These are phyloP conservation scores for Lentithecium fluviatile DNA, from an alignment of 495 filamentous ascomycete genomes.

Conservation along the genomic window DNA sequence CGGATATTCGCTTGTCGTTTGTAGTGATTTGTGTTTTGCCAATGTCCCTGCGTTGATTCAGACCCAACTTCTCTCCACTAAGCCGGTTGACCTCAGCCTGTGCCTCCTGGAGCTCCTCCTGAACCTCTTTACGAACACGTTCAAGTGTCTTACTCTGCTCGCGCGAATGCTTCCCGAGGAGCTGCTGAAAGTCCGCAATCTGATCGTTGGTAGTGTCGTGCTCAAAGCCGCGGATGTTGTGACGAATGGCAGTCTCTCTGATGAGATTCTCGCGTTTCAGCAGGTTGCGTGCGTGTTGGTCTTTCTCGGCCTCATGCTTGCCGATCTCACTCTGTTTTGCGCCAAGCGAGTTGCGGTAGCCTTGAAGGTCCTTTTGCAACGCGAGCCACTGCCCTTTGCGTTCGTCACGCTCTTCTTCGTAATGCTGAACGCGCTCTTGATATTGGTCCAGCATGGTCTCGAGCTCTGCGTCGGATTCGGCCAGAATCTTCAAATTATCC, in stretches of 20 bases:
- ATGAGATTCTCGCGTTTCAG: constrained; percentile 67
- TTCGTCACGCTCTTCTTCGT: constrained; percentile 67
- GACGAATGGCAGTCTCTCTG: constrained; percentile 71
- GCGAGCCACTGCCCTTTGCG: constrained; percentile 62
- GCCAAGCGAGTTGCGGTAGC: constrained; percentile 56
- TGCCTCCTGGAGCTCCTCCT: constrained; percentile 65
- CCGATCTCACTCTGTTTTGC: constrained; percentile 80
- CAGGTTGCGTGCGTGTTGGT: constrained; percentile 78
- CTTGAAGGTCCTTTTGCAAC: constrained; percentile 62
- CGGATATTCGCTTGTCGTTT: constrained; percentile 64
- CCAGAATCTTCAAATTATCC: constrained; percentile 67
- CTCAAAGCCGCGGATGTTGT: constrained; percentile 83
- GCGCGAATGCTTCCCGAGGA: constrained; percentile 66
- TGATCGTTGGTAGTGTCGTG: constrained; percentile 69
- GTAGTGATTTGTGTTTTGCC: constrained; percentile 65
- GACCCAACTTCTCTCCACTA: constrained; percentile 62
- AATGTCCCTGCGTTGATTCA: constrained; percentile 67
- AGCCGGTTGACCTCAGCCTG: constrained; percentile 67
- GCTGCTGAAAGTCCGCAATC: constrained; percentile 73
- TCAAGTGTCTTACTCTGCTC: constrained; percentile 79
- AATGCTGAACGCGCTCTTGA: constrained; percentile 53
- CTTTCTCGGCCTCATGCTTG: constrained; percentile 79
- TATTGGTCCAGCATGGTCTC: constrained; percentile 59
- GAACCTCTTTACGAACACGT: constrained; percentile 66
- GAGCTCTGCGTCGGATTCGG: constrained; percentile 77